Conservation (phyloP, 768 basidiomycete genomes). For the Macrolepiota dolichaula region DNA sequence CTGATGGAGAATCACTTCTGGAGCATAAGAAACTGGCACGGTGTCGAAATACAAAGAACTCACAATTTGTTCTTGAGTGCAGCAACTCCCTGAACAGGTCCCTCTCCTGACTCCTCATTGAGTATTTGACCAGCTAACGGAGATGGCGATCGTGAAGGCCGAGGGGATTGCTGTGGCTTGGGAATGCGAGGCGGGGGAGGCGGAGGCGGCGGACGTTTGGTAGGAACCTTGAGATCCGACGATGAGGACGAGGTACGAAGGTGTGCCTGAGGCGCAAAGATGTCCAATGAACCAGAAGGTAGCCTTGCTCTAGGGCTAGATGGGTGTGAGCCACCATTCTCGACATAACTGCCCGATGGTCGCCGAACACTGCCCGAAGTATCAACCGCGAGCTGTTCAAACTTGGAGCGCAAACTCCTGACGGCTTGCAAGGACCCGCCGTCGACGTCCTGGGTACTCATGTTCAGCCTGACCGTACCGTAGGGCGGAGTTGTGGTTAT, state of each 20-base stretch:
- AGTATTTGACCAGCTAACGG: conserved; percentile 17
- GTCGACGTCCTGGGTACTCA: conserved; percentile 38
- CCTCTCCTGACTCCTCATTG: conserved; percentile 11
- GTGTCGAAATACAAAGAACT: conserved; percentile 11
- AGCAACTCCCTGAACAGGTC: conserved; percentile 15
- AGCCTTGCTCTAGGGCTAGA: conserved; percentile 39
- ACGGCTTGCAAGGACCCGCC: conserved; percentile 58
- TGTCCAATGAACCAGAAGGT: conserved; percentile 27
- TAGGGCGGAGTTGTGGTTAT: background rate
- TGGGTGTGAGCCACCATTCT: conserved; percentile 16
- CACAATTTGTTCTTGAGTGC: conserved; percentile 22
- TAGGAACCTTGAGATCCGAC: conserved; percentile 45
- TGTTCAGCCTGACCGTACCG: background rate
- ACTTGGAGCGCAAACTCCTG: conserved; percentile 64
- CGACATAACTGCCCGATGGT: conserved; percentile 7
- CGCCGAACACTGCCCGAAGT: conserved; percentile 14
- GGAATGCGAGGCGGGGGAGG: conserved; percentile 43
- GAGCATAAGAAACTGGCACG: background rate
- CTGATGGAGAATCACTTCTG: conserved; percentile 8
- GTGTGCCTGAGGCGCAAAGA: conserved; percentile 20
- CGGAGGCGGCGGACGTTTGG: conserved; percentile 55
- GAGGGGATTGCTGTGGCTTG: conserved; percentile 28
- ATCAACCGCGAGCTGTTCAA: conserved; percentile 61
- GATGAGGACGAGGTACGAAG: conserved; percentile 49
- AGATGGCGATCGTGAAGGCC: conserved; percentile 36